Evolutionary conservation across 208 protist species (phyloP), one percentile per base, ranked within the genome.

Genomic region (Kentomonas sorsogonicus): DNA sequence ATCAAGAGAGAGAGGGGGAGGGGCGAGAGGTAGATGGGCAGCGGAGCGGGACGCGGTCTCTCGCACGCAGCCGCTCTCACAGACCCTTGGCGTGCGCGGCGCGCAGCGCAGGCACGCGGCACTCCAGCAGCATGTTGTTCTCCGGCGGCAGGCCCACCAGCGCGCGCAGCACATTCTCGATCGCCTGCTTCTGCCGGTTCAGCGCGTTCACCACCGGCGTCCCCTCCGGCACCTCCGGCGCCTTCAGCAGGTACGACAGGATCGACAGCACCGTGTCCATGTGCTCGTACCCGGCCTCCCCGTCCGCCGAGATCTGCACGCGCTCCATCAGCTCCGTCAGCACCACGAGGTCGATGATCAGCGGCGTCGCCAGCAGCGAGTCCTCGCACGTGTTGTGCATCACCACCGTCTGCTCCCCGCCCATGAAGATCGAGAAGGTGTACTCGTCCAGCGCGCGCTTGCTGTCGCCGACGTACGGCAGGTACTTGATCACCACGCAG

Each of bases 401-500:
- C 31, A 85, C 81, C 11, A 98, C 82, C 33, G 91, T 96, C 58
- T 98, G 97, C 67, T 91, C 54, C 29, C 98, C 98, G 44, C 95
- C 95, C 91, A 99, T 96, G 80, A 99, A 99, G 58, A 99, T 99
- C 50, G 97, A 86, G 20, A 93, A 97, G 18, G 75, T 94, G 74
- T 99, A 99, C 86, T 99, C 98, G 73, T 99, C 98, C 71, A 99
- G 77, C 18, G 98, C 98, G 46, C 98, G 86, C 92, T 99, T 99
- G 69, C 81, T 93, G 67, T 97, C 98, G 59, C 89, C 91, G 33
- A 99, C 97, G 77, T 90, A 91, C 38, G 98, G 98, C 25, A 99
- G 71, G 77, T 99, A 99, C 73, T 99, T 99, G 79, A 99, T 99
- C 45, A 99, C 97, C 58, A 99, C 93, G 57, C 95, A 87, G 84